Evolutionary conservation across 257 asterid genomes (phyloP).

Genomic region (Thymus quinquecostatus): DNA sequence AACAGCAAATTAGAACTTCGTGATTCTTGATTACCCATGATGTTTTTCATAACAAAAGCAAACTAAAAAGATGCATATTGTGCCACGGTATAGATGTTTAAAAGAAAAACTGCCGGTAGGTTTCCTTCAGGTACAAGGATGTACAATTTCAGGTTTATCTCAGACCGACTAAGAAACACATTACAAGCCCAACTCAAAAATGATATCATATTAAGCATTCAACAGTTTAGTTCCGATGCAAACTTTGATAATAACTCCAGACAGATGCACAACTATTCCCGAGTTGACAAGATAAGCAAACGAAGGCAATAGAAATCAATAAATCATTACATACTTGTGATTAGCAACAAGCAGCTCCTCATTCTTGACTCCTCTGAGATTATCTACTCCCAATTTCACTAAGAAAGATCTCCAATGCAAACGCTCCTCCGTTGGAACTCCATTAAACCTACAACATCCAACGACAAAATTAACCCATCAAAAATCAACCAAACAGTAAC

Average conservation of each 20-base stretch:
- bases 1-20: slow-evolving; percentile 1
- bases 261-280: slow-evolving; percentile 18
- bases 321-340: slow-evolving; percentile 45
- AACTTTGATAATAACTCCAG: neutral
- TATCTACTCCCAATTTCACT: slow-evolving; percentile 91
- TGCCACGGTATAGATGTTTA: neutral
- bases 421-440: slow-evolving; percentile 98
- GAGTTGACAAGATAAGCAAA: neutral
- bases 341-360: slow-evolving; percentile 96
- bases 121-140: neutral
- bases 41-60: neutral
- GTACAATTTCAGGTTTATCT: neutral
- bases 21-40: neutral
- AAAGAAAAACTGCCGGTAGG: neutral
- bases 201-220: neutral
- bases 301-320: neutral
- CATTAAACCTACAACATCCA: slow-evolving; percentile 71
- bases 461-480: slow-evolving; percentile 11
- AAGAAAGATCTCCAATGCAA: slow-evolving; percentile 92
- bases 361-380: slow-evolving; percentile 85
- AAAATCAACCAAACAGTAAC: neutral
- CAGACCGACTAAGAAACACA: neutral
- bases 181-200: neutral
- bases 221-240: neutral
- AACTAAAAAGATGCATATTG: neutral